Conservation (phyloP, 768 basidiomycete genomes). For the Amanita rimosa region DNA sequence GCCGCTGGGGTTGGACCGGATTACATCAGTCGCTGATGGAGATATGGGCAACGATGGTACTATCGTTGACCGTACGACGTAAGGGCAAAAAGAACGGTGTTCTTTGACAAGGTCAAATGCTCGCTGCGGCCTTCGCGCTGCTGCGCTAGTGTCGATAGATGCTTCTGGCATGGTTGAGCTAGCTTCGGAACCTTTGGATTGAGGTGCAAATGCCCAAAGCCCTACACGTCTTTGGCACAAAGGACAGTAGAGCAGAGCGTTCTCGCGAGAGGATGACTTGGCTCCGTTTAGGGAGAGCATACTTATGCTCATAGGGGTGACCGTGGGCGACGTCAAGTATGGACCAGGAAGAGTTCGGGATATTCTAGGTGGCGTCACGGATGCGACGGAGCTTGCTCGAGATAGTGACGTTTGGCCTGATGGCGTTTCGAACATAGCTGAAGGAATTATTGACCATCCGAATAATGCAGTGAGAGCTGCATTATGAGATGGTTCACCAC, state of each 20-base stretch:
- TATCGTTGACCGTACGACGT: conserved; percentile 57
- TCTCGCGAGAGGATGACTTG: conserved; percentile 20
- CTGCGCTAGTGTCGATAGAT: conserved; percentile 10
- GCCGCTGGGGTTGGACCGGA: conserved; percentile 10
- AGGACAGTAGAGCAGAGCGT: conserved; percentile 47
- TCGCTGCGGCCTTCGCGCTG: conserved; percentile 24
- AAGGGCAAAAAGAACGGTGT: conserved; percentile 82
- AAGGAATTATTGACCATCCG: conserved; percentile 36
- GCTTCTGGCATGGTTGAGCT: background rate
- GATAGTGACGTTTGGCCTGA: conserved; percentile 19
- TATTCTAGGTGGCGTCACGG: conserved; percentile 11
- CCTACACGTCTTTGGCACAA: conserved; percentile 75
- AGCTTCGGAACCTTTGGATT: background rate
- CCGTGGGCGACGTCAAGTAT: conserved; percentile 13
- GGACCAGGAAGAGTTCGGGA: conserved; percentile 14
- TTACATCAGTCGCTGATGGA: conserved; percentile 7
- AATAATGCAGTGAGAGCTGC: conserved; percentile 36
- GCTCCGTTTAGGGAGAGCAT: background rate
- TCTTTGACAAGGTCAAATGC: conserved; percentile 70
- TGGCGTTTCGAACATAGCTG: conserved; percentile 17
- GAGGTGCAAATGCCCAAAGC: conserved; percentile 51
- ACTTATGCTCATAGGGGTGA: background rate
- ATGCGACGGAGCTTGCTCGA: conserved; percentile 18
- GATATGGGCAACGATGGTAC: conserved; percentile 40
- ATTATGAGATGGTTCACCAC: conserved; percentile 23